Base-by-base conservation (phyloP, 2,329 filamentous ascomycete species). In the Pyrenophora graminea region DNA sequence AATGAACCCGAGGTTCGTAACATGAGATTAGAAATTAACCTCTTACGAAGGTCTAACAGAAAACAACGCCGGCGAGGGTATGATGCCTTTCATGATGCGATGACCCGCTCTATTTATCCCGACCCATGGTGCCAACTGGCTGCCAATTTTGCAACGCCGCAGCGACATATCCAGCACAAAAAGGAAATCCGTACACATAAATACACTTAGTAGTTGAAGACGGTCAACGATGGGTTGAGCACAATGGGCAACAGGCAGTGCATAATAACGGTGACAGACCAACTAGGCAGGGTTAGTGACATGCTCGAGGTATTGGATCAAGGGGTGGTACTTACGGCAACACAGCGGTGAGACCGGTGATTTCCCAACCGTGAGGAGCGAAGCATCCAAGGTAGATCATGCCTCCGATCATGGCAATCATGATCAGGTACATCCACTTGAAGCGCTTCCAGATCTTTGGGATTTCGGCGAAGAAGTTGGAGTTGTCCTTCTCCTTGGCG, bases 401-500 rank as follows among this genome's bases (percentile, higher is more conserved):
- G 62, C 72, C 81, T 59, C 82, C 81, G 31, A 83, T 32, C 31
- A 84, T 68, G 3, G 85, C 79, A 60, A 90, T 85, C 44, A 83
- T 64, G 72, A 90, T 86, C 52, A 81, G 85, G 73, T 82, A 89
- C 59, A 61, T 64, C 55, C 55, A 64, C 77, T 88, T 91, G 79
- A 92, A 92, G 73, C 84, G 86, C 75, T 86, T 87, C 51, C 92
- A 73, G 43, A 94, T 88, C 71, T 88, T 89, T 39, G 89, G 89
- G 21, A 92, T 82, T 70, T 93, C 89, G 55, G 89, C 89, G 75
- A 91, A 93, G 75, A 94, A 93, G 75, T 90, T 90, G 42, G 87
- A 88, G 69, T 89, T 87, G 67, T 91, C 87, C 43, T 85, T 85
- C 75, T 94, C 90, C 76, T 94, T 94, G 39, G 86, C 82, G 1